These are phyloP conservation scores for Russula compacta DNA, from an alignment of 768 basidiomycete species.

Conservation along the genomic window DNA sequence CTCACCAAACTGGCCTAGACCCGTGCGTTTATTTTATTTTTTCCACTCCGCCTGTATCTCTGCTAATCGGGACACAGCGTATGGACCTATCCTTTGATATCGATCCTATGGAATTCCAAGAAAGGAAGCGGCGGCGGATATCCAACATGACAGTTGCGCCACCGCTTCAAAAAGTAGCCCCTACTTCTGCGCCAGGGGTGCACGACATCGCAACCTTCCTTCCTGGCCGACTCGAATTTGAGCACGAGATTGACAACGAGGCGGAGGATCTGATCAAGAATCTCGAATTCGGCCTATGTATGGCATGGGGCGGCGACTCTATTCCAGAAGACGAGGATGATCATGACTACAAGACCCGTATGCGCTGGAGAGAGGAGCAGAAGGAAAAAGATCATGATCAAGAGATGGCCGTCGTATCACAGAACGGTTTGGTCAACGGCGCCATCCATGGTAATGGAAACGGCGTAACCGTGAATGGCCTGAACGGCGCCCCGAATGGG, in stretches of 20 bases:
- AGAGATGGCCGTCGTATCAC: constrained; percentile 9
- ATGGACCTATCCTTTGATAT: constrained; percentile 59
- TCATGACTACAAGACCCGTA: constrained; percentile 50
- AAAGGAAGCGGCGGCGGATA: constrained; percentile 81
- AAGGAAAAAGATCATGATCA: constrained; percentile 27
- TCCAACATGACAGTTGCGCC: constrained; percentile 56
- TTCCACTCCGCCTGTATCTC: constrained; percentile 1
- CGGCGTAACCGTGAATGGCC: constrained; percentile 24
- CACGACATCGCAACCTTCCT: constrained; percentile 92
- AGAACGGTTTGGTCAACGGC: constrained; percentile 22
- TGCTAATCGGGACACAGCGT: constrained; percentile 20
- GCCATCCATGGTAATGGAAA: constrained; percentile 29
- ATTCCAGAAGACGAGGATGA: constrained; percentile 74
- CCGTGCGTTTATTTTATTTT: constrained; percentile 39
- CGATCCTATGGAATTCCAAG: constrained; percentile 77
- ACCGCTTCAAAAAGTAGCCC: constrained; percentile 59
- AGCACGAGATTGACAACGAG: constrained; percentile 95
- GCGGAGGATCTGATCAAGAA: constrained; percentile 94
- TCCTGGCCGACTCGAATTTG: constrained; percentile 96
- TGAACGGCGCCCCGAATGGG: constrained; percentile 29
- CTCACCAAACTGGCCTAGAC: constrained; percentile 70
- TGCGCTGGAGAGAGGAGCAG: constrained; percentile 34
- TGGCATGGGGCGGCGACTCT: constrained; percentile 75
- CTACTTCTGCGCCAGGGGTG: constrained; percentile 82
- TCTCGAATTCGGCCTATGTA: constrained; percentile 88